A percentile compares a stretch with the other conserved stretches of the same genome.
phyloP scores from a whole-genome alignment of 768 basidiomycete genomes.

The Lepiota venenata region DNA sequence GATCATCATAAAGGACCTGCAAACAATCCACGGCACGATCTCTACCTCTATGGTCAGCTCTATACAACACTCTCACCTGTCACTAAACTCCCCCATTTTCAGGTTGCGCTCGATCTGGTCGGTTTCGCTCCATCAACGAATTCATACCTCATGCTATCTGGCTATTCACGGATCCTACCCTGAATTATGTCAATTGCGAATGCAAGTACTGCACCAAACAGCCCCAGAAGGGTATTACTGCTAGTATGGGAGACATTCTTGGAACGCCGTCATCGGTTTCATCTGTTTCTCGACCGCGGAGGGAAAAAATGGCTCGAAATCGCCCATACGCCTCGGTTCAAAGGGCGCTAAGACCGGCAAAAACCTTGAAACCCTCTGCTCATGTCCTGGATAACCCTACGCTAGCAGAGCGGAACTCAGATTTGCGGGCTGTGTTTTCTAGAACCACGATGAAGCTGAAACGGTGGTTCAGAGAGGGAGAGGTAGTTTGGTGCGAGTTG shows the following conservation, averaged over 20 bases:
- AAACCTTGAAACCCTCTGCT: constrained; percentile 25
- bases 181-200: constrained; percentile 48
- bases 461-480: constrained; percentile 25
- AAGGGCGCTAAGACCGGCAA: constrained; percentile 24
- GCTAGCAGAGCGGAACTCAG: constrained; percentile 58
- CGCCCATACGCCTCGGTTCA: constrained; percentile 40
- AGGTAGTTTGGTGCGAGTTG: constrained; percentile 13
- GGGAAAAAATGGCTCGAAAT: constrained; percentile 19
- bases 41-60: constrained; percentile 68
- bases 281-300: background rate
- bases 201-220: constrained; percentile 80
- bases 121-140: constrained; percentile 81
- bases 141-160: constrained; percentile 83
- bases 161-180: constrained; percentile 56
- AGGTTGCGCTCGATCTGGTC: constrained; percentile 40
- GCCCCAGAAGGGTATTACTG: constrained; percentile 67
- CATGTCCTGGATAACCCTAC: constrained; percentile 42
- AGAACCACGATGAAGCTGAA: constrained; percentile 41
- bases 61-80: background rate
- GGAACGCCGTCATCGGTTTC: constrained; percentile 9
- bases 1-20: constrained; percentile 71
- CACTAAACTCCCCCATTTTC: constrained; percentile 19
- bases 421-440: constrained; percentile 56
- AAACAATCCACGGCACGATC: constrained; percentile 59
- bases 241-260: constrained; percentile 40